A percentile compares a stretch with the other conserved stretches of the same genome.
Conservation (phyloP, 1,284 basidiomycete species). For the Trichosporon sp. region DNA sequence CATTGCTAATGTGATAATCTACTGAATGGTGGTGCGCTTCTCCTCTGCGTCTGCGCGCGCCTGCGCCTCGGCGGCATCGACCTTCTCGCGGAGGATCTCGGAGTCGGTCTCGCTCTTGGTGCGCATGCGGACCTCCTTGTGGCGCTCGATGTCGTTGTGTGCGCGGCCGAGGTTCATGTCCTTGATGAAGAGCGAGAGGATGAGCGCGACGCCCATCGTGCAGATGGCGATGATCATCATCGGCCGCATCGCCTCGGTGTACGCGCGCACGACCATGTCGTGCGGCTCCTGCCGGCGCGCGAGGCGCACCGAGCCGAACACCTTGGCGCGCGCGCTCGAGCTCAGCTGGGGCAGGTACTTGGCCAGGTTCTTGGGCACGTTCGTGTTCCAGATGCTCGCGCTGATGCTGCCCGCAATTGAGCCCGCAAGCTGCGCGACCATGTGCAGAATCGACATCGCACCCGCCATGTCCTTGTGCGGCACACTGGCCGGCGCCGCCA, state of each 20-base stretch:
- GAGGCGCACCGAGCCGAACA: constrained; percentile 33
- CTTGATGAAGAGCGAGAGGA: constrained; percentile 27
- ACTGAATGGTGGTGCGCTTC: neutral
- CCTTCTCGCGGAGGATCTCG: constrained; percentile 10
- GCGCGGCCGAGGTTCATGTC: constrained; percentile 33
- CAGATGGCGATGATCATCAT: constrained; percentile 31
- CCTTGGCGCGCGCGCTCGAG: constrained; percentile 26
- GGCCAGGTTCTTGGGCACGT: constrained; percentile 27
- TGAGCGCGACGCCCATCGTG: constrained; percentile 29
- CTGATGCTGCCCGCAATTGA: constrained; percentile 43
- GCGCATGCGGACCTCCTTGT: constrained; percentile 30
- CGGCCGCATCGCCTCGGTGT: constrained; percentile 29
- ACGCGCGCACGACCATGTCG: constrained; percentile 32
- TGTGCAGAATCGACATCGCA: constrained; percentile 44
- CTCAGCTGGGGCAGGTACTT: constrained; percentile 32
- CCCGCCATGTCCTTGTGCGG: constrained; percentile 49
- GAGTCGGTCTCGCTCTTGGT: constrained; percentile 24
- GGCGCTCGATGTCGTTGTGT: constrained; percentile 36
- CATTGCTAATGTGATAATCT: neutral
- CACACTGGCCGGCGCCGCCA: constrained; percentile 46
- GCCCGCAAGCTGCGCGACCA: constrained; percentile 50
- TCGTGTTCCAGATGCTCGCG: constrained; percentile 39
- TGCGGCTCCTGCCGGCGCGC: constrained; percentile 34
- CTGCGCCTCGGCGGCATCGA: constrained; percentile 9
- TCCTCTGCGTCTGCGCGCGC: neutral